Base-by-base conservation (phyloP, 2,329 filamentous ascomycete species). In the Pestalotiopsis sp. region DNA sequence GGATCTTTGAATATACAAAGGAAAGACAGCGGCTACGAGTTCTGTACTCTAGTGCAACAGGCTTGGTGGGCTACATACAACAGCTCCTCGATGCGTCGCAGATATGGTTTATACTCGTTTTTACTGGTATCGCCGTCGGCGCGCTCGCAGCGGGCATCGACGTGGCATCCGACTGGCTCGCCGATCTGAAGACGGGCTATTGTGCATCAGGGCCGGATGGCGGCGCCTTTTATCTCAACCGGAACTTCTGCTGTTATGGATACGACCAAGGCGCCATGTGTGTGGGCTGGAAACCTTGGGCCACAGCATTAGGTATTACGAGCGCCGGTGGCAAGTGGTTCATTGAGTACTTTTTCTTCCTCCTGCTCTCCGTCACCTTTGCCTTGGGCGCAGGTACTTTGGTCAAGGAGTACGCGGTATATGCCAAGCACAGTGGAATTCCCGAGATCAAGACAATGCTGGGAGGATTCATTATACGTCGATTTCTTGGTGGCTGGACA, bases 1-100 rank as follows among this genome's bases (percentile, higher is more conserved):
- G 96, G 96, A 98, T 98, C 77, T 98, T 97, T 75, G 96, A 99
- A 80, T 97, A 98, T 78, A 96, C 93, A 66, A 98, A 98, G 80
- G 96, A 99, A 82, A 90, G 96, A 23, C 94, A 97, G 79, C 90
- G 96, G 27, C 83, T 97, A 75, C 89, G 94, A n/a, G 88, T 92
- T 38, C 84, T 99, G 23, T 88, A 90, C 67, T 88, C 92, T 0
- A 89, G 87, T 74, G 87, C 90, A 7, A 86, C 88, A 23, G 93
- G 94, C 0, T 73, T 97, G 4, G 70, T 95, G 23, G 94, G 94
- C 13, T 90, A 94, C 74, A 75, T 92, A 66, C 90, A 88, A 70
- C 90, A 92, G 72, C 82, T 97, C 27, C 84, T 93, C 17, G 96
- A 99, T 79, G 91, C 91, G 4, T 95, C 93, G 77, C 94, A 98